phyloP scores from a whole-genome alignment of 208 protist genomes.

The Leishmania arabica region DNA sequence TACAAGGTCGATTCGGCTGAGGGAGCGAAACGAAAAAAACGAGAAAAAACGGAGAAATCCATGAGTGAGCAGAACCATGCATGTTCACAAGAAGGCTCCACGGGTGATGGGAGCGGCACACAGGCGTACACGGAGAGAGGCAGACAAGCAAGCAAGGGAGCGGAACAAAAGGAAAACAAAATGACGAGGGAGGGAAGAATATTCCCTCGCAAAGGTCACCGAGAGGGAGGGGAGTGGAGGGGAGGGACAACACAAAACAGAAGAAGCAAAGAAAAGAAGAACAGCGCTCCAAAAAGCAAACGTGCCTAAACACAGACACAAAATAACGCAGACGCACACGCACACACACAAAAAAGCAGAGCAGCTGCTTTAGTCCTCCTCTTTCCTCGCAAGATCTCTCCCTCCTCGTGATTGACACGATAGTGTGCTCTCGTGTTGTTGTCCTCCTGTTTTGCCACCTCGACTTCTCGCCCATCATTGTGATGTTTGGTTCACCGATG shows the following conservation, averaged over 20 bases:
- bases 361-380: neutral
- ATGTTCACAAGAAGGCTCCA: neutral
- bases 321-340: neutral
- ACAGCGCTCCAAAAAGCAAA: neutral
- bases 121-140: neutral
- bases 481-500: neutral
- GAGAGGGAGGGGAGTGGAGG: neutral
- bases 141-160: neutral
- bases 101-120: neutral
- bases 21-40: constrained; percentile 7
- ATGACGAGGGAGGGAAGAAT: neutral
- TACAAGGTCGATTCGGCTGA: neutral
- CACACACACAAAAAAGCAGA: neutral
- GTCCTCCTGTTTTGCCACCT: neutral
- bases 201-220: neutral
- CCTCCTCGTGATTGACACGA: neutral
- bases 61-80: neutral
- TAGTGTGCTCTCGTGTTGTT: neutral
- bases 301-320: neutral
- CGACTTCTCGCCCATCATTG: neutral
- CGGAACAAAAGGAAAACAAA: neutral
- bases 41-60: neutral
- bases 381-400: neutral
- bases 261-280: neutral
- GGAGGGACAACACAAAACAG: neutral